phyloP scores from a whole-genome alignment of 108 stramenopile genomes.

The Nitzschia palea region DNA sequence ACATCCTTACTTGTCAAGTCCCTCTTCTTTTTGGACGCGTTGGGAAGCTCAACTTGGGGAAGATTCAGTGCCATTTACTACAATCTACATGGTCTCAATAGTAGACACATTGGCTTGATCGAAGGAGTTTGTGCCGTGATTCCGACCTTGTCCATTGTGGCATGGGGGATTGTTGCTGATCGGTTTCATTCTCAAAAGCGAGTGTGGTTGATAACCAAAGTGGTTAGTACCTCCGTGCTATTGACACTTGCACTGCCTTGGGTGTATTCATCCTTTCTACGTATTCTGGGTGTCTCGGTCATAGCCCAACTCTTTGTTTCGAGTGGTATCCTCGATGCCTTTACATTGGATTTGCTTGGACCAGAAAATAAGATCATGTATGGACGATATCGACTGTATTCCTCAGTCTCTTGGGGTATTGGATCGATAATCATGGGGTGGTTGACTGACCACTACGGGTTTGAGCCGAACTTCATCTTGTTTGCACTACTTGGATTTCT shows the following conservation, averaged over 20 bases:
- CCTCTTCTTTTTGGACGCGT: constrained; percentile 47
- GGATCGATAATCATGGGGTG: constrained; percentile 57
- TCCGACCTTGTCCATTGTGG: constrained; percentile 21
- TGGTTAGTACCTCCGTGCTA: constrained; percentile 23
- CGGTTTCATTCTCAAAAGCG: constrained; percentile 38
- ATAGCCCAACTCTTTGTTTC: constrained; percentile 39
- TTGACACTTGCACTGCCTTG: constrained; percentile 39
- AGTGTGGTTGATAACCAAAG: constrained; percentile 43
- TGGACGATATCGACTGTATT: constrained; percentile 47
- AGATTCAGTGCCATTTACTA: constrained; percentile 51
- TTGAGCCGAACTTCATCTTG: constrained; percentile 51
- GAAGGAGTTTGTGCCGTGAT: constrained; percentile 35
- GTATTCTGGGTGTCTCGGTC: constrained; percentile 32
- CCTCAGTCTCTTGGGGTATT: constrained; percentile 44
- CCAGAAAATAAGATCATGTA: constrained; percentile 38
- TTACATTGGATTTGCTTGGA: constrained; percentile 46
- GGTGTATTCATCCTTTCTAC: constrained; percentile 23
- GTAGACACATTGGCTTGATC: constrained; percentile 39
- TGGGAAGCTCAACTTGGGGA: constrained; percentile 51
- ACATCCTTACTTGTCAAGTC: constrained; percentile 36
- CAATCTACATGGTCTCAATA: constrained; percentile 38
- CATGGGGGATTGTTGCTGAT: constrained; percentile 45
- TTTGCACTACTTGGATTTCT: constrained; percentile 36
- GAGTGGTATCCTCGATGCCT: constrained; percentile 43
- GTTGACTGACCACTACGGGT: constrained; percentile 46